Conservation (phyloP, 805 yeast genomes). For the Kodamaea hsintzibuensis region DNA sequence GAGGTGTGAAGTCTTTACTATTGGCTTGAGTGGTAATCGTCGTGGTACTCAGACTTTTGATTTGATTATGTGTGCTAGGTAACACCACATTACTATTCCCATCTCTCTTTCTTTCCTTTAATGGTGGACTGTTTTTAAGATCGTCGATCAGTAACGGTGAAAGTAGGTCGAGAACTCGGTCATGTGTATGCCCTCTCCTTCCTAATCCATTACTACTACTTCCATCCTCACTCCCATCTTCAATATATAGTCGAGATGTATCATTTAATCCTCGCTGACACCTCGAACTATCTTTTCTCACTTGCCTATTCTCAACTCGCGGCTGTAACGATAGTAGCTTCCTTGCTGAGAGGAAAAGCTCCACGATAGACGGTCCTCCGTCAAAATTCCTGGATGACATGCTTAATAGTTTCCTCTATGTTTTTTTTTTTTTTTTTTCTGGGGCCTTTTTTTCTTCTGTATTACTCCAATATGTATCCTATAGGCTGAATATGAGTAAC, state of each 20-base stretch:
- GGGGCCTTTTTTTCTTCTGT: neutral
- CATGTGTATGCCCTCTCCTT: constrained; percentile 11
- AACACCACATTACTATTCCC: neutral
- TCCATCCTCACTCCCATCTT: neutral
- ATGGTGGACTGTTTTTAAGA: constrained; percentile 23
- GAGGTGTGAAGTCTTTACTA: constrained; percentile 17
- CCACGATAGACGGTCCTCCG: constrained; percentile 39
- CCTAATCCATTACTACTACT: neutral
- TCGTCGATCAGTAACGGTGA: constrained; percentile 44
- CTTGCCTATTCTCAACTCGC: constrained; percentile 40
- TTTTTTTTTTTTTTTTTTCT: neutral
- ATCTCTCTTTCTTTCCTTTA: neutral
- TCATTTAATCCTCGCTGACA: constrained; percentile 20
- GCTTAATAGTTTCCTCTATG: neutral
- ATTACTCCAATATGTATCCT: too few relatives aligned
- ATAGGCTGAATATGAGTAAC: neutral
- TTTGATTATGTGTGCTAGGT: neutral
- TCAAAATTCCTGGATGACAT: constrained; percentile 14
- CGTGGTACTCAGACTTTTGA: constrained; percentile 1
- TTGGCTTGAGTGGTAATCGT: neutral
- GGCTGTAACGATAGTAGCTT: constrained; percentile 39
- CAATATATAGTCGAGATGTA: neutral
- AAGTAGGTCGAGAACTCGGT: constrained; percentile 35
- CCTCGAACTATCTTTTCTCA: constrained; percentile 33
- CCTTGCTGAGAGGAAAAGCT: constrained; percentile 43